A percentile compares a stretch with the other conserved stretches of the same genome.
These are phyloP conservation scores for Quercus parvula DNA, from an alignment of 306 rosid genomes.

Conservation along the genomic window DNA sequence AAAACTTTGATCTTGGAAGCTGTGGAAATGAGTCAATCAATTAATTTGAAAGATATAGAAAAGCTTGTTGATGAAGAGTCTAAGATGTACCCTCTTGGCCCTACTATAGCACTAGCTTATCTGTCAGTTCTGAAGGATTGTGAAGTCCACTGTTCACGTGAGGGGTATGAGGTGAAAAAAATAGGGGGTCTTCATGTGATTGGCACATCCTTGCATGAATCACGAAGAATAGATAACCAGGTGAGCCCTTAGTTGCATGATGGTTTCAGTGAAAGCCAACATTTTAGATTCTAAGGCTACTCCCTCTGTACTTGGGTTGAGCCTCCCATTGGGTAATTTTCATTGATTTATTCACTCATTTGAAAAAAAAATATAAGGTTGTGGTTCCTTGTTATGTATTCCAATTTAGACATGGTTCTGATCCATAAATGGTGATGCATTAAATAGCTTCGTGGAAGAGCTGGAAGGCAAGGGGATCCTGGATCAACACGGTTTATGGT, in stretches of 20 bases:
- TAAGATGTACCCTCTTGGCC: constrained; percentile 91
- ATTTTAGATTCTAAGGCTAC: constrained; percentile 15
- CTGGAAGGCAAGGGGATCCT: constrained; percentile 99
- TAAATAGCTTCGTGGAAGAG: constrained; percentile 94
- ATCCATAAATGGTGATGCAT: constrained; percentile 13
- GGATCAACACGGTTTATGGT: constrained; percentile 99
- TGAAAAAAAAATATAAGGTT: background rate
- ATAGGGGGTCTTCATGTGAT: constrained; percentile 97
- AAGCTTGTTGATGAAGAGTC: constrained; percentile 72
- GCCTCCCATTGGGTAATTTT: background rate
- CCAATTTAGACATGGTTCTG: constrained; percentile 15
- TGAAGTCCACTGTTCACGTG: constrained; percentile 68
- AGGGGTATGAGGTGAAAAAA: constrained; percentile 88
- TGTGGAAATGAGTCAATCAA: constrained; percentile 82
- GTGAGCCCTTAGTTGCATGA: constrained; percentile 35
- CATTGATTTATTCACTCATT: background rate
- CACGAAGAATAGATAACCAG: constrained; percentile 98
- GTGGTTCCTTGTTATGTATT: background rate
- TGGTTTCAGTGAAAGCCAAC: background rate
- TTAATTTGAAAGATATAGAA: constrained; percentile 61
- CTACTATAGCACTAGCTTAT: constrained; percentile 80
- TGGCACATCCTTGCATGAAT: constrained; percentile 94
- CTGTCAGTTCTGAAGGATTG: constrained; percentile 80
- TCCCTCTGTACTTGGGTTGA: background rate
- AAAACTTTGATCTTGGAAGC: constrained; percentile 79